phyloP scores from a whole-genome alignment of 805 yeast species.

The Candida adriatica region DNA sequence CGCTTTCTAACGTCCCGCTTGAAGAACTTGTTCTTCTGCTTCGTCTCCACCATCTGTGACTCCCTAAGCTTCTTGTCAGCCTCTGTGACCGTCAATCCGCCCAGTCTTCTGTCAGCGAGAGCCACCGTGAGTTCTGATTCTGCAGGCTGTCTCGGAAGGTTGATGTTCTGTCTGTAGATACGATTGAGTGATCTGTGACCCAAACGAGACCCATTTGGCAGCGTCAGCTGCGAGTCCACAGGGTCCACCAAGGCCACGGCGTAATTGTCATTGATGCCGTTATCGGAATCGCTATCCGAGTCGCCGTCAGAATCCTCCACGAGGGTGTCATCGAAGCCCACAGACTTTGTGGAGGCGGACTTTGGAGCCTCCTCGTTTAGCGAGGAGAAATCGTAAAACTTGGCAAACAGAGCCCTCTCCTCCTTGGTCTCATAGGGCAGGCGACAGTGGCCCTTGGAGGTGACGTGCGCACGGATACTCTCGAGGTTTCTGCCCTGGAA shows the following conservation, averaged over 20 bases:
- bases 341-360: slow-evolving; percentile 21
- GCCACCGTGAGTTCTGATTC: slow-evolving; percentile 73
- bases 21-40: slow-evolving; percentile 32
- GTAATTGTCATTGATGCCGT: slow-evolving; percentile 26
- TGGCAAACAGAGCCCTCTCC: slow-evolving; percentile 68
- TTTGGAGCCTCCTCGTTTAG: slow-evolving; percentile 37
- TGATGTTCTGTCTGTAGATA: slow-evolving; percentile 60
- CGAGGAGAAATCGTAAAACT: slow-evolving; percentile 78
- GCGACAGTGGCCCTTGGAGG: slow-evolving; percentile 77
- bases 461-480: slow-evolving; percentile 85
- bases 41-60: slow-evolving; percentile 36
- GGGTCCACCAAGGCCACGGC: slow-evolving; percentile 37
- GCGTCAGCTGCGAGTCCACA: slow-evolving; percentile 55
- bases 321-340: slow-evolving; percentile 25
- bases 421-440: slow-evolving; percentile 82
- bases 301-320: slow-evolving; percentile 6
- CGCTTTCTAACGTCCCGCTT: slow-evolving; percentile 51
- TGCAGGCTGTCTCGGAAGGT: slow-evolving; percentile 35
- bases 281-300: slow-evolving; percentile 22
- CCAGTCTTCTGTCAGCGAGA: slow-evolving; percentile 63
- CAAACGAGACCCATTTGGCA: slow-evolving; percentile 72
- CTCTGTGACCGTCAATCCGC: slow-evolving; percentile 56
- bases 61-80: slow-evolving; percentile 42
- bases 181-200: slow-evolving; percentile 78
- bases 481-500: slow-evolving; percentile 82